Evolutionary conservation across 768 basidiomycete genomes (phyloP).

Genomic region (Naganishia vishniacii): DNA sequence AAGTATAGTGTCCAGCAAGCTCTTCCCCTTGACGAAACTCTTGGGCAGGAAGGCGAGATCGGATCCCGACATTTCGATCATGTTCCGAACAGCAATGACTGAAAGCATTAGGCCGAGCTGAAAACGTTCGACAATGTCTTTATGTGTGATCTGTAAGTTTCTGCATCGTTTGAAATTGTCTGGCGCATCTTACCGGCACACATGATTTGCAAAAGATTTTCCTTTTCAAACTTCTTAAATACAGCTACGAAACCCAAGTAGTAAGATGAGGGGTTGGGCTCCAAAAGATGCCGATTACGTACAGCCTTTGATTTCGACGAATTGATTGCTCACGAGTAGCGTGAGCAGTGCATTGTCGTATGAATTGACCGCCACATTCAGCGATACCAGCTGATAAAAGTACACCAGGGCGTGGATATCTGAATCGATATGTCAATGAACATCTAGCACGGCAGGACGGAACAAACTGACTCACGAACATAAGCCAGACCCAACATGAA

Average conservation of each 20-base stretch:
- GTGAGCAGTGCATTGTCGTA: conserved; percentile 94
- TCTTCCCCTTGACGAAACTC: conserved; percentile 47
- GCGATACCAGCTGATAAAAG: conserved; percentile 86
- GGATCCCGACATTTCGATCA: conserved; percentile 86
- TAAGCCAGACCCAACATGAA: conserved; percentile 77
- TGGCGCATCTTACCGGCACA: conserved; percentile 68
- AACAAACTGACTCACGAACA: conserved; percentile 57
- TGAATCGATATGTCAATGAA: conserved; percentile 43
- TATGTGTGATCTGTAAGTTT: neutral
- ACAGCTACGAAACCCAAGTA: conserved; percentile 52
- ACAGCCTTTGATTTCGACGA: conserved; percentile 98
- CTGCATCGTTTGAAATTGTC: neutral
- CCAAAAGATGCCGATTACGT: conserved; percentile 24
- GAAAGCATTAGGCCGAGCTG: conserved; percentile 83
- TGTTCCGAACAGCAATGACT: conserved; percentile 85
- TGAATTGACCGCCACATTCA: conserved; percentile 97
- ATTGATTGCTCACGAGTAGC: conserved; percentile 91
- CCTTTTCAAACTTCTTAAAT: conserved; percentile 99
- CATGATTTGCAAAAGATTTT: conserved; percentile 95
- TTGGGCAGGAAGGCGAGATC: conserved; percentile 70
- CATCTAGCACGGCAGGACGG: neutral
- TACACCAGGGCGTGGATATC: conserved; percentile 88
- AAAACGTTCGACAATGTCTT: conserved; percentile 97
- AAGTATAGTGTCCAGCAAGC: conserved; percentile 63
- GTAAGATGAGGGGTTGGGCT: neutral